These are phyloP conservation scores for Claviceps maximensis DNA, from an alignment of 2,329 filamentous ascomycete species.

Conservation along the genomic window DNA sequence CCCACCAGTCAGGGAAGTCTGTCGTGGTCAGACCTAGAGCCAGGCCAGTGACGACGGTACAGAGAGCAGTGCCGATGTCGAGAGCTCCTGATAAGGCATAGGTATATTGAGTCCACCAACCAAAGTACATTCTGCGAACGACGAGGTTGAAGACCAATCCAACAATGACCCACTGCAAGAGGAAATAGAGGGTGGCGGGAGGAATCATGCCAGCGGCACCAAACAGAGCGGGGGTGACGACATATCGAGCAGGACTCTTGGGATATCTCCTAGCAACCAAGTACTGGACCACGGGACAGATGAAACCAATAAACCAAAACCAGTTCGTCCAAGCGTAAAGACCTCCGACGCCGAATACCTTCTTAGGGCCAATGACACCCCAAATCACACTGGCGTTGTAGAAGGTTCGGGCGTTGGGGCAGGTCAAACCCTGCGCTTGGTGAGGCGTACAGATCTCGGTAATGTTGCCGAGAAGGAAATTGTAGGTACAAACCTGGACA, in stretches of 20 bases:
- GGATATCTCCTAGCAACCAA: constrained; percentile 33
- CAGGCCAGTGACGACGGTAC: constrained; percentile 38
- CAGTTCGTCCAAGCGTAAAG: constrained; percentile 35
- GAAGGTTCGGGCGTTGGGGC: constrained; percentile 44
- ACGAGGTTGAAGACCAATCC: constrained; percentile 42
- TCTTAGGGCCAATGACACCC: constrained; percentile 39
- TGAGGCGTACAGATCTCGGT: constrained; percentile 34
- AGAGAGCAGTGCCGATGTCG: constrained; percentile 44
- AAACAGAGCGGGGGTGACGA: constrained; percentile 41
- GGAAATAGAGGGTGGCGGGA: constrained; percentile 42
- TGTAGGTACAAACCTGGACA: constrained; percentile 24
- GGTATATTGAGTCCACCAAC: constrained; percentile 47
- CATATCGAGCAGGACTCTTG: constrained; percentile 30
- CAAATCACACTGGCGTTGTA: constrained; percentile 48
- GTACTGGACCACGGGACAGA: constrained; percentile 35
- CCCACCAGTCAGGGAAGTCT: constrained; percentile 37
- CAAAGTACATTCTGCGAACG: constrained; percentile 34
- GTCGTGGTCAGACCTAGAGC: constrained; percentile 32
- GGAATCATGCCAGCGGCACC: constrained; percentile 36
- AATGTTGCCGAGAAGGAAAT: constrained; percentile 34
- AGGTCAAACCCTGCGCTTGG: constrained; percentile 39
- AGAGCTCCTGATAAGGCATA: constrained; percentile 45
- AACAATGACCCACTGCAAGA: constrained; percentile 40
- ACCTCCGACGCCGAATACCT: constrained; percentile 23
- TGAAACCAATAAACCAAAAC: constrained; percentile 41